A percentile compares a stretch with the other conserved stretches of the same genome.
Evolutionary conservation across 768 basidiomycete species (phyloP).

Genomic region (Kwoniella pini): DNA sequence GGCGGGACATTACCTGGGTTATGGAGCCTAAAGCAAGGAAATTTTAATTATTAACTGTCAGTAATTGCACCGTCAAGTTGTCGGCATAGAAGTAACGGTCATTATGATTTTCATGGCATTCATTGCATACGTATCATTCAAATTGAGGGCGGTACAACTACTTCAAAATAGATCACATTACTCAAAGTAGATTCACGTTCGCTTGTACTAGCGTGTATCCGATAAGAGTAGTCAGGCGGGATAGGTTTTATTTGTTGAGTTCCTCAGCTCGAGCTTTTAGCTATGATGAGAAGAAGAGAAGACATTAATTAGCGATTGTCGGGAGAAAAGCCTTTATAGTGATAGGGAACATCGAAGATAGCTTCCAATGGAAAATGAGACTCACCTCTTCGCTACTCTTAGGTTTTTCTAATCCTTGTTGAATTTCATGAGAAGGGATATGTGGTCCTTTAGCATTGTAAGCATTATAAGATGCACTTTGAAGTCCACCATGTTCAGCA

Average conservation of each 20-base stretch:
- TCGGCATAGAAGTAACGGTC: no score
- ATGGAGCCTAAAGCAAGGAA: no score
- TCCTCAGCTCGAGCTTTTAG: constrained; percentile 46
- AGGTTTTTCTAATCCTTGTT: constrained; percentile 50
- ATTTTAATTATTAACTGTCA: no score
- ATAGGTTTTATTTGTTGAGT: constrained; percentile 41
- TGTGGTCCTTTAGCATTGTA: constrained; percentile 50
- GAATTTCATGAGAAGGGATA: constrained; percentile 39
- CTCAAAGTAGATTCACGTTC: not conserved
- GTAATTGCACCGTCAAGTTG: no score
- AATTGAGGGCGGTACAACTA: constrained; percentile 5
- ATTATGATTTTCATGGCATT: constrained; percentile 4
- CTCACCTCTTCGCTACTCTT: constrained; percentile 54
- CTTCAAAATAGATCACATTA: not conserved
- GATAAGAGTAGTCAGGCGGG: no score
- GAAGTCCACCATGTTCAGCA: constrained; percentile 44
- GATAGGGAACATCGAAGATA: not conserved
- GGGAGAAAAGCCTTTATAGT: no score
- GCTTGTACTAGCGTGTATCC: no score
- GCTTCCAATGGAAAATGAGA: not conserved
- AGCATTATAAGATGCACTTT: constrained; percentile 45
- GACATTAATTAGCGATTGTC: no score
- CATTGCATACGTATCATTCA: not conserved
- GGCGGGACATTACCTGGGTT: no score
- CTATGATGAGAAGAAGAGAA: constrained; percentile 13